phyloP scores from a whole-genome alignment of 805 yeast genomes.

The Barnettozyma salicaria region DNA sequence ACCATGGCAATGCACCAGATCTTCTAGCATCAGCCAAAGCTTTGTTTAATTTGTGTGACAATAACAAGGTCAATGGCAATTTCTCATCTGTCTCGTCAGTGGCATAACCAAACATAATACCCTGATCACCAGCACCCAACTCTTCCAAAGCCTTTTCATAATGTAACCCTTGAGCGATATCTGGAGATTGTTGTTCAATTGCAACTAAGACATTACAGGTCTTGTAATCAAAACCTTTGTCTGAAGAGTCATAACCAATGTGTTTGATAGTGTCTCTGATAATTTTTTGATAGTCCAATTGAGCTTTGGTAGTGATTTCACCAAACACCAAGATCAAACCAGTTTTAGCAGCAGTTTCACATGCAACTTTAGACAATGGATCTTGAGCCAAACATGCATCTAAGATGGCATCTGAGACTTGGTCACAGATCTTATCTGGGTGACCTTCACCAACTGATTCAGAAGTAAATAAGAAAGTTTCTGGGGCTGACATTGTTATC shows the following conservation, averaged over 20 bases:
- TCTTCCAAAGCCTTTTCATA: constrained; percentile 93
- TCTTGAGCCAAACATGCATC: constrained; percentile 96
- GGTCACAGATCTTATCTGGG: constrained; percentile 97
- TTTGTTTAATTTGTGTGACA: constrained; percentile 93
- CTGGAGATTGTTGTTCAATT: constrained; percentile 98
- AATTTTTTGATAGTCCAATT: constrained; percentile 92
- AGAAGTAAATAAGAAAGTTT: constrained; percentile 65
- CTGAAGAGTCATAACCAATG: constrained; percentile 95
- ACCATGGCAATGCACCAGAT: constrained; percentile 89
- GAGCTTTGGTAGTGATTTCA: constrained; percentile 97
- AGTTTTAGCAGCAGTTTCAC: constrained; percentile 98
- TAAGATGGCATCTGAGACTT: constrained; percentile 95
- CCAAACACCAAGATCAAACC: constrained; percentile 99
- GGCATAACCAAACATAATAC: constrained; percentile 99
- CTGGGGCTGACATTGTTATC: constrained; percentile 30
- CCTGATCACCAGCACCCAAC: constrained; percentile 99
- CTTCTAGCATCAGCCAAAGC: constrained; percentile 98
- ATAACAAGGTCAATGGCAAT: constrained; percentile 88
- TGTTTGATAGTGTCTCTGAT: constrained; percentile 97
- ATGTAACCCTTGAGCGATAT: constrained; percentile 99
- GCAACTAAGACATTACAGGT: constrained; percentile 99
- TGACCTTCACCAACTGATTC: constrained; percentile 94
- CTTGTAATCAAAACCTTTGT: constrained; percentile 97
- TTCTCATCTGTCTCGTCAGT: constrained; percentile 98
- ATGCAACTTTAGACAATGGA: constrained; percentile 97